These are phyloP conservation scores for Globisporangium nodosum DNA, from an alignment of 352 stramenopile genomes.

Conservation along the genomic window DNA sequence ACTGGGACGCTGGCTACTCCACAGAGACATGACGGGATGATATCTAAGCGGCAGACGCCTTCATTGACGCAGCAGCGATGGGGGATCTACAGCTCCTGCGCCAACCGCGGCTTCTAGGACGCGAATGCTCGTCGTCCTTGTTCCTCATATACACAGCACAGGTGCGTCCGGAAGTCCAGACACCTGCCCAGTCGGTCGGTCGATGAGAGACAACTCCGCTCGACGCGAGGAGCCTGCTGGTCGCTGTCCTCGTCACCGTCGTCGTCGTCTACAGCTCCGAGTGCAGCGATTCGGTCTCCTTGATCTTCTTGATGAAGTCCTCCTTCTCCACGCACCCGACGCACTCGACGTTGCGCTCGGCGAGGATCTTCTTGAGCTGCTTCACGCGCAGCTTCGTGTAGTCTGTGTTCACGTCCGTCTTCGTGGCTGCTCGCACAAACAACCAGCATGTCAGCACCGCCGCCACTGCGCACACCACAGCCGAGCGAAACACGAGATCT, in stretches of 20 bases:
- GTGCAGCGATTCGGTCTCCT: constrained; percentile 86
- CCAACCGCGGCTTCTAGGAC: too few relatives aligned
- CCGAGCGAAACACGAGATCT: not conserved
- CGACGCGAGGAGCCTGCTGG: not conserved
- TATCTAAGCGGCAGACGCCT: not conserved
- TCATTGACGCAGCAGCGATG: not conserved
- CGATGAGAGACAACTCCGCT: not conserved
- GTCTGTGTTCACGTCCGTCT: constrained; percentile 92
- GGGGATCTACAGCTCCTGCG: too few relatives aligned
- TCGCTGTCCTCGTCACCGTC: not conserved
- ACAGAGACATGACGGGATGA: not conserved
- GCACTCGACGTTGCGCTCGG: constrained; percentile 90
- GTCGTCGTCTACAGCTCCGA: constrained; percentile 59
- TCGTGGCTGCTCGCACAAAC: constrained; percentile 59
- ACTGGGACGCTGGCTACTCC: not conserved
- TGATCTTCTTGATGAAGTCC: constrained; percentile 93
- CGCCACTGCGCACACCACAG: not conserved
- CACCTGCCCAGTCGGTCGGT: too few relatives aligned
- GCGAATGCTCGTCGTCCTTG: not conserved
- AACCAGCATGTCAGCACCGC: not conserved
- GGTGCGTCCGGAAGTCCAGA: too few relatives aligned
- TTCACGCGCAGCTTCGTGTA: constrained; percentile 94
- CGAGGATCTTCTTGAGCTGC: constrained; percentile 93
- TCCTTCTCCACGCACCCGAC: constrained; percentile 93
- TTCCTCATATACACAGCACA: not conserved